phyloP scores from a whole-genome alignment of 2,329 filamentous ascomycete genomes.

The Periconia sp. region DNA sequence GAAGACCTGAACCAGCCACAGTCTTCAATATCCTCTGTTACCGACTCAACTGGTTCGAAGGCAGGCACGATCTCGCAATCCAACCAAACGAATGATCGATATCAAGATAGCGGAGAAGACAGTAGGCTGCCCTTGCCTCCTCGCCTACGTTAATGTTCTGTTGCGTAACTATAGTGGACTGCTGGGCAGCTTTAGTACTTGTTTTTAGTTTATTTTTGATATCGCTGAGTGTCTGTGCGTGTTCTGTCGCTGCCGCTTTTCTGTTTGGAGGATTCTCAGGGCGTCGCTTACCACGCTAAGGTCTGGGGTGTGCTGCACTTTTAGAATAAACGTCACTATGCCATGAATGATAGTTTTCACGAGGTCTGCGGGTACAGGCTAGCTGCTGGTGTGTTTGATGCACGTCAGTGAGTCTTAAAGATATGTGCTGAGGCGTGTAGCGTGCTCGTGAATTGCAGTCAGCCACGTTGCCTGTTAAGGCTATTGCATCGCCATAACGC shows the following conservation, averaged over 20 bases:
- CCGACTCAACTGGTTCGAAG: conserved; percentile 3
- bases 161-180: conserved; percentile 12
- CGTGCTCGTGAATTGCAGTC: conserved; percentile 16
- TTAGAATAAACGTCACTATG: conserved; percentile 20
- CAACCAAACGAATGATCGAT: conserved; percentile 6
- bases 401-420: conserved; percentile 17
- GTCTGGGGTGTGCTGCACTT: conserved; percentile 22
- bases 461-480: conserved; percentile 11
- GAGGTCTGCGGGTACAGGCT: conserved; percentile 17
- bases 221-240: conserved; percentile 11
- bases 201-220: conserved; percentile 14
- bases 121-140: conserved; percentile 16
- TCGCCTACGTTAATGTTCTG: conserved; percentile 16
- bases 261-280: conserved; percentile 18
- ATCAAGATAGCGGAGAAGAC: conserved; percentile 6
- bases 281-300: conserved; percentile 15
- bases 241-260: conserved; percentile 14
- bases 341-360: conserved; percentile 12
- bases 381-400: conserved; percentile 19
- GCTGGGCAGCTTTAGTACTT: conserved; percentile 6
- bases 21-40: neutral
- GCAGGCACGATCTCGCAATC: conserved; percentile 7
- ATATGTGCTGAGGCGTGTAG: conserved; percentile 23
- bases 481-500: conserved; percentile 11
- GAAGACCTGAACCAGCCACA: neutral